A percentile compares a stretch with the other conserved stretches of the same genome.
Evolutionary conservation across 371 early-diverging fungal species (phyloP).

Genomic region (Sanchytrium tribonematis): DNA sequence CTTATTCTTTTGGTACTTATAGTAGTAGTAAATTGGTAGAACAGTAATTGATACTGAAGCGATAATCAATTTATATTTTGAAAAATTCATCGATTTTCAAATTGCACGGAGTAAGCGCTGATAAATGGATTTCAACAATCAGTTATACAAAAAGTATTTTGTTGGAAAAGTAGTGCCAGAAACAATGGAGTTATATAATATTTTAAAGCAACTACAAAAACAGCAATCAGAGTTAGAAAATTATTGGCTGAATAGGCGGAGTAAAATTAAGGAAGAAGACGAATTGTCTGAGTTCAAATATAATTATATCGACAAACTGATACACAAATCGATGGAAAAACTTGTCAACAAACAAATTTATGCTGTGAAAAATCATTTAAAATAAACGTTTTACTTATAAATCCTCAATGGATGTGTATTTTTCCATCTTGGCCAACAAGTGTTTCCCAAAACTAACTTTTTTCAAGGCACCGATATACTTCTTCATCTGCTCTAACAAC

Average conservation of each 20-base stretch:
- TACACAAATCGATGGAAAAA: neutral
- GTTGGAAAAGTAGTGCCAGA: neutral
- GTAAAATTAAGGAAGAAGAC: neutral
- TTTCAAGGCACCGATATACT: neutral
- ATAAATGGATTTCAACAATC: neutral
- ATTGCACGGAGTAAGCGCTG: no score
- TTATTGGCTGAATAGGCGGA: neutral
- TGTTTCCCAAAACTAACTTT: slow-evolving; percentile 1
- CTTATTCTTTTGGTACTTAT: slow-evolving; percentile 1
- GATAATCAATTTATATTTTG: no score
- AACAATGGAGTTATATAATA: neutral
- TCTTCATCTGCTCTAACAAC: neutral
- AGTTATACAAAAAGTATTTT: neutral
- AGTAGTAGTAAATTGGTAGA: no score
- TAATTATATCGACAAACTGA: neutral
- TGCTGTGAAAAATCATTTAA: neutral
- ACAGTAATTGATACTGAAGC: no score
- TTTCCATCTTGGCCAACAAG: neutral
- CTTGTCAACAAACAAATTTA: neutral
- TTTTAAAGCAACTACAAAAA: neutral
- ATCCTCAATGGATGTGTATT: neutral
- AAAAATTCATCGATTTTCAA: no score
- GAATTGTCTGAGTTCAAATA: neutral
- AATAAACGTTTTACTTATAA: neutral
- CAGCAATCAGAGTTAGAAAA: neutral